Percentiles rank a stretch among this genome's conserved stretches.
phyloP scores from a whole-genome alignment of 768 basidiomycete species.

The Boletus reticulatus region DNA sequence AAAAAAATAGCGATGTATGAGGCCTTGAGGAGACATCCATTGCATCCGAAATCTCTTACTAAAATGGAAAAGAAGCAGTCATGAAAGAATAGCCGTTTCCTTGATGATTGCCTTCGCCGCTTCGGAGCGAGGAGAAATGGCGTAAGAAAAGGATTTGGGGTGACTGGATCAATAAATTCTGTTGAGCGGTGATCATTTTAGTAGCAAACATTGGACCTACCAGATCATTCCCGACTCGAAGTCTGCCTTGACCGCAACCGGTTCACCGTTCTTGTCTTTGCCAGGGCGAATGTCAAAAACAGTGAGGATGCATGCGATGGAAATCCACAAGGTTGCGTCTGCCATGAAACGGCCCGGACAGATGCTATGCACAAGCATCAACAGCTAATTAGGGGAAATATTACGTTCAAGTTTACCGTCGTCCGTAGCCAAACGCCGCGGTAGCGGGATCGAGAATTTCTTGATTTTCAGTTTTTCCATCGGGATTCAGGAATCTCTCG shows the following conservation, averaged over 20 bases:
- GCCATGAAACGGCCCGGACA: conserved; percentile 48
- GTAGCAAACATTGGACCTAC: conserved; percentile 10
- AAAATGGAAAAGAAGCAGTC: no score
- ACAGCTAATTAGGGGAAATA: not conserved
- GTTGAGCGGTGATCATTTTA: not conserved
- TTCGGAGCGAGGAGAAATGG: conserved; percentile 31
- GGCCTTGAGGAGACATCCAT: not conserved
- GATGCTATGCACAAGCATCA: conserved; percentile 19
- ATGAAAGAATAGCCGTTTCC: conserved; percentile 29
- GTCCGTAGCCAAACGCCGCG: conserved; percentile 37
- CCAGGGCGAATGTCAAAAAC: conserved; percentile 27
- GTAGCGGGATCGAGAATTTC: conserved; percentile 29
- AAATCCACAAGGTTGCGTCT: conserved; percentile 38
- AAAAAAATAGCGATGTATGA: conserved; percentile 41
- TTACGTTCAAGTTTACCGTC: conserved; percentile 21
- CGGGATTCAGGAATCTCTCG: conserved; percentile 36
- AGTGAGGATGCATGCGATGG: conserved; percentile 30
- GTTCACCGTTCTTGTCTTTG: conserved; percentile 17
- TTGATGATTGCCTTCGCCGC: conserved; percentile 25
- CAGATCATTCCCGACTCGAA: conserved; percentile 33
- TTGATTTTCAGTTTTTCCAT: conserved; percentile 34
- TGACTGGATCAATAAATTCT: conserved; percentile 18
- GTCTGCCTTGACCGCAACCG: conserved; percentile 18
- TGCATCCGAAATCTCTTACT: not conserved
- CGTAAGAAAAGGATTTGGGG: conserved; percentile 29